These are phyloP conservation scores for Heimioporus retisporus DNA, from an alignment of 1,284 basidiomycete genomes.

Conservation along the genomic window DNA sequence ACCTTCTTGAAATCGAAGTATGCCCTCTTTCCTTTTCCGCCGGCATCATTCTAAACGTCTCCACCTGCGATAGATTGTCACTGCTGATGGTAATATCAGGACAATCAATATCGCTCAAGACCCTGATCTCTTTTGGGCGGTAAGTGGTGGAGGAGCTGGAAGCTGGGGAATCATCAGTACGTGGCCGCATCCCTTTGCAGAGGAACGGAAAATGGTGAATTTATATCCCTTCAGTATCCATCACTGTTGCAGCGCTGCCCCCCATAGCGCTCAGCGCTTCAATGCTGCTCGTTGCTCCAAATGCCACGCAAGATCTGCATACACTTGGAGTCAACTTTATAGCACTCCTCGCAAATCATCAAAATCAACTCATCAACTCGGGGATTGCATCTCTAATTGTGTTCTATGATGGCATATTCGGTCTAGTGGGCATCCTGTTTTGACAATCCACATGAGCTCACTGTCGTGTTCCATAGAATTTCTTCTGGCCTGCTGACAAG, in stretches of 20 bases:
- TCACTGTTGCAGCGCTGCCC: conserved; percentile 18
- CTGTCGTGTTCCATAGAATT: neutral
- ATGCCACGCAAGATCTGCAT: conserved; percentile 10
- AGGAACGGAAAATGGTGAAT: neutral
- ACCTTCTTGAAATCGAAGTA: conserved; percentile 24
- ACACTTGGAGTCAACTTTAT: conserved; percentile 23
- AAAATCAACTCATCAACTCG: conserved; percentile 20
- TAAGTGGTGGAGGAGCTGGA: no score
- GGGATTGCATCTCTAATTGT: conserved; percentile 13
- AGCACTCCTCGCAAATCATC: conserved; percentile 16
- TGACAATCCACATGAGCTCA: no score
- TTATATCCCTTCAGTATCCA: conserved; percentile 12
- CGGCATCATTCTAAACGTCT: neutral
- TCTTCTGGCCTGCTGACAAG: conserved; percentile 9
- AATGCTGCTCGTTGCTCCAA: conserved; percentile 18
- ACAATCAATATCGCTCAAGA: conserved; percentile 25
- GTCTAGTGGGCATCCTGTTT: conserved; percentile 10
- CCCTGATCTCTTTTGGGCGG: conserved; percentile 15
- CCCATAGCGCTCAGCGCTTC: conserved; percentile 10
- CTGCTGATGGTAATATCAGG: conserved; percentile 19
- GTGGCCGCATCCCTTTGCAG: neutral
- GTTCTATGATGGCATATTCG: conserved; percentile 1
- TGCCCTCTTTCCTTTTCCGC: neutral
- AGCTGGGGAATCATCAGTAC: conserved; percentile 27
- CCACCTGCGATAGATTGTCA: conserved; percentile 17